Conservation (phyloP, 805 yeast species). For the Groenewaldozyma tartarivorans region DNA sequence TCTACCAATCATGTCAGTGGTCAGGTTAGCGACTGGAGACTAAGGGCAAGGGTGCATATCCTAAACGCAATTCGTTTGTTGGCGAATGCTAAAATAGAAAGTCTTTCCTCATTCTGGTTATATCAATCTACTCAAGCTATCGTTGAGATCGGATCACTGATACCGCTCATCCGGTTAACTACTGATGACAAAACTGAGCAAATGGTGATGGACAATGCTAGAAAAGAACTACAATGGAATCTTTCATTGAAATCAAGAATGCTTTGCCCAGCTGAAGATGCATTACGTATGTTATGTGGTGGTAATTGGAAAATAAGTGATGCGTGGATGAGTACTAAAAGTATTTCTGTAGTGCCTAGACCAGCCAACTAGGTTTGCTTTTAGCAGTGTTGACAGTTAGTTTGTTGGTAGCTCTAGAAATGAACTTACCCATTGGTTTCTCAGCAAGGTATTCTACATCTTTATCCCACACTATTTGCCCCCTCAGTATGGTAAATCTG, state of each 20-base stretch:
- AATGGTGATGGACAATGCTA: neutral
- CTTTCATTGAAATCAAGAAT: neutral
- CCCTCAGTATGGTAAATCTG: slow-evolving; percentile 28
- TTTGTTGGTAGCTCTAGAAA: slow-evolving; percentile 1
- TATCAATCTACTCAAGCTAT: neutral
- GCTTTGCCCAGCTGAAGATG: neutral
- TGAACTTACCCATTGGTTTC: neutral
- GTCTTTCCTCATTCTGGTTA: slow-evolving; percentile 1
- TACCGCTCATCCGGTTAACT: neutral
- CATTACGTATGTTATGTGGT: neutral
- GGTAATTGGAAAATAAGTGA: neutral
- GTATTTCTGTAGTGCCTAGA: neutral
- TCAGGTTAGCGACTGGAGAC: neutral
- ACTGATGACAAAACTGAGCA: neutral
- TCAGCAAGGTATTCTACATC: slow-evolving; percentile 9
- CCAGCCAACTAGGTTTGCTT: neutral
- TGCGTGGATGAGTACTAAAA: neutral
- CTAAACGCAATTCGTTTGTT: neutral
- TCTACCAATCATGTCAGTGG: neutral
- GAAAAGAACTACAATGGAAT: neutral
- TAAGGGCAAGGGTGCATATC: neutral
- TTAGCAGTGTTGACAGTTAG: neutral
- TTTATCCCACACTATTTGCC: slow-evolving; percentile 29
- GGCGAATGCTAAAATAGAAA: neutral
- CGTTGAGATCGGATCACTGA: neutral